Conservation (phyloP, 2,329 filamentous ascomycete species). For the Aspergillus sp. region DNA sequence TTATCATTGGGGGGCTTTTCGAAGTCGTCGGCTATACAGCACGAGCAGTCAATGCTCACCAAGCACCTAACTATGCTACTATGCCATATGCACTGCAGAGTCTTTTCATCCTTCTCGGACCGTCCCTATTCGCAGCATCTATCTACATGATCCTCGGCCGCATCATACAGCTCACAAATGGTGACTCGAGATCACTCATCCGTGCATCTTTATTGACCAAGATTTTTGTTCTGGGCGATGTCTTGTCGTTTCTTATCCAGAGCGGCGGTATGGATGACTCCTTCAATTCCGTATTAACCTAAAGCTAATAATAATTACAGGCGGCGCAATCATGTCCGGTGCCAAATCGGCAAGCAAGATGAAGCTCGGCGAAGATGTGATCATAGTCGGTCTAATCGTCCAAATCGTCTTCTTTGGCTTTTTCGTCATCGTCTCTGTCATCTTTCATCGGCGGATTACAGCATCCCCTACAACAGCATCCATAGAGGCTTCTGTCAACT, state of each 20-base stretch:
- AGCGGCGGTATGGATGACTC: constrained; percentile 15
- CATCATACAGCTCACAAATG: constrained; percentile 18
- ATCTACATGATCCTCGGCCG: constrained; percentile 23
- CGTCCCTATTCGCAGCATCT: constrained; percentile 21
- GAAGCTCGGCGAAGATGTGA: constrained; percentile 17
- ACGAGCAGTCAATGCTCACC: constrained; percentile 38
- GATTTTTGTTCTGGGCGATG: constrained; percentile 24
- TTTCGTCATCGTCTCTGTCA: constrained; percentile 19
- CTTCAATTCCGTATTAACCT: too few relatives aligned
- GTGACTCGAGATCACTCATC: constrained; percentile 13
- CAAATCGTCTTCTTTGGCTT: constrained; percentile 28
- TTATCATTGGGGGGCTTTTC: constrained; percentile 36
- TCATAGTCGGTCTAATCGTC: constrained; percentile 24
- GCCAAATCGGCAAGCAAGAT: constrained; percentile 6
- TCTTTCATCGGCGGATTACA: constrained; percentile 22
- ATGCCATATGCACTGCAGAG: constrained; percentile 22
- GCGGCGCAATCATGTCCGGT: constrained; percentile 18
- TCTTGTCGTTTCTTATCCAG: constrained; percentile 27
- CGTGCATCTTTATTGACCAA: constrained; percentile 20
- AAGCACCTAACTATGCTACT: constrained; percentile 23
- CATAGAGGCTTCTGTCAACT: constrained; percentile 16
- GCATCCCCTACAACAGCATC: constrained; percentile 22
- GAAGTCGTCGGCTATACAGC: constrained; percentile 50
- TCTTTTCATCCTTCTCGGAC: constrained; percentile 19
- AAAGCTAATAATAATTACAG: constrained; percentile 1